Evolutionary conservation across 1,139 yeast species (phyloP), one percentile per base, ranked within the genome.

Genomic region (Meyerozyma guilliermondii): DNA sequence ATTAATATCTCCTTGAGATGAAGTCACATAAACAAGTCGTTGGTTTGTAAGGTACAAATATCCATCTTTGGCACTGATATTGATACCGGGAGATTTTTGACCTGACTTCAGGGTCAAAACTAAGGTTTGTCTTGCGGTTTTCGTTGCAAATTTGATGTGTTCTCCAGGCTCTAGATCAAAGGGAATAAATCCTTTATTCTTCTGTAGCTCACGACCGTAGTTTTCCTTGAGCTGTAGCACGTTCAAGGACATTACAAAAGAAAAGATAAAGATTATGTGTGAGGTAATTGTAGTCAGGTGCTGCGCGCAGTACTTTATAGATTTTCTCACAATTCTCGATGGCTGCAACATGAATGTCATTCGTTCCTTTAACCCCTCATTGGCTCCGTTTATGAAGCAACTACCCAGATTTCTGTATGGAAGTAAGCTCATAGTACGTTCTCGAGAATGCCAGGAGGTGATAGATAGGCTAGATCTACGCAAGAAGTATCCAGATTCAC

Each of bases 391-490:
- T 36, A 52, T 31, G 49, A 54, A 42, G 24, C 57, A 41, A 2
- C 50, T 51, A 17, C 57, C 63, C 5, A 50, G 51, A 37, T 52
- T 53, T 42, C 63, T 58, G 41, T 58, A 60, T 45, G 56, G 56
- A 11, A 53, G 51, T 46, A 53, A 54, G 38, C 52, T 60, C 39
- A 43, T 67, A 7, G 48, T 51, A 3, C 48, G 56, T 24, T 63
- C 67, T 3, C 48, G 46, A 10, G 48, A 56, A 11, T 66, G 71
- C 44, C 76, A 71, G 50, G 46, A 49, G 17, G 62, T 80, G 22
- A 45, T 81, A 5, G 74, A 78, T 36, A 66, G 62, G 43, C 54
- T 78, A 17, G 54, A 71, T 23, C 60, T 81, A 42, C 60, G 59
- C 30, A 44, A 58, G 4, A 62, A 65, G 34, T 82, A 80, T 50